phyloP scores from a whole-genome alignment of 208 protist genomes.

The Herpetomonas samuelpessoai region DNA sequence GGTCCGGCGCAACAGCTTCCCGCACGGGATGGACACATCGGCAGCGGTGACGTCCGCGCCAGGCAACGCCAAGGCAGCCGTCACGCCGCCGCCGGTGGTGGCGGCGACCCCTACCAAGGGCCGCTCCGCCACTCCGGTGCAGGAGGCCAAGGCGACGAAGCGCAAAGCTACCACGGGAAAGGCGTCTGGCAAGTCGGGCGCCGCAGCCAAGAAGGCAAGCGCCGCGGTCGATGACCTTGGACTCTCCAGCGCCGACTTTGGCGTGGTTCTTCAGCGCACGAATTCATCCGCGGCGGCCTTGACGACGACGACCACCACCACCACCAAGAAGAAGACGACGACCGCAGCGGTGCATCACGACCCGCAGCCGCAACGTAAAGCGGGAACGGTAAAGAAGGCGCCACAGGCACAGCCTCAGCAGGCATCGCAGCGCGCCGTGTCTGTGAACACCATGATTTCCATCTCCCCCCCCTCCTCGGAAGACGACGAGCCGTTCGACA shows the following conservation, averaged over 20 bases:
- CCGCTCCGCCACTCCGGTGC: neutral
- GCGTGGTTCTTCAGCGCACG: neutral
- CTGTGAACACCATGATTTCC: conserved; percentile 3
- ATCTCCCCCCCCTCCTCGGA: conserved; percentile 2
- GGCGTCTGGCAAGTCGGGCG: too few species aligned
- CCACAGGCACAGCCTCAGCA: neutral
- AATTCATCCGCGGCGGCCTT: neutral
- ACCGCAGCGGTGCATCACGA: too few species aligned
- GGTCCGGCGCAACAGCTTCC: neutral
- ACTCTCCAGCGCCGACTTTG: neutral
- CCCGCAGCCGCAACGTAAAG: too few species aligned
- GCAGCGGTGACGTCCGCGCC: neutral
- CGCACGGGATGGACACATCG: neutral
- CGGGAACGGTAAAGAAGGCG: neutral
- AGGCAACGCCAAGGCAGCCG: neutral
- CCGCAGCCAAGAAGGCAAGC: too few species aligned
- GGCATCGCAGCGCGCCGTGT: neutral
- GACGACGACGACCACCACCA: neutral
- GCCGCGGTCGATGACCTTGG: neutral
- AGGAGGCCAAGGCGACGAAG: too few species aligned
- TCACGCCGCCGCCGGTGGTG: conserved; percentile 2
- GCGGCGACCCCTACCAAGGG: conserved; percentile 2
- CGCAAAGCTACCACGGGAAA: too few species aligned
- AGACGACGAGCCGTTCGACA: conserved; percentile 1
- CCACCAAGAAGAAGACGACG: neutral